Evolutionary conservation across 2,329 filamentous ascomycete species (phyloP).

Genomic region (Cladophialophora exuberans): DNA sequence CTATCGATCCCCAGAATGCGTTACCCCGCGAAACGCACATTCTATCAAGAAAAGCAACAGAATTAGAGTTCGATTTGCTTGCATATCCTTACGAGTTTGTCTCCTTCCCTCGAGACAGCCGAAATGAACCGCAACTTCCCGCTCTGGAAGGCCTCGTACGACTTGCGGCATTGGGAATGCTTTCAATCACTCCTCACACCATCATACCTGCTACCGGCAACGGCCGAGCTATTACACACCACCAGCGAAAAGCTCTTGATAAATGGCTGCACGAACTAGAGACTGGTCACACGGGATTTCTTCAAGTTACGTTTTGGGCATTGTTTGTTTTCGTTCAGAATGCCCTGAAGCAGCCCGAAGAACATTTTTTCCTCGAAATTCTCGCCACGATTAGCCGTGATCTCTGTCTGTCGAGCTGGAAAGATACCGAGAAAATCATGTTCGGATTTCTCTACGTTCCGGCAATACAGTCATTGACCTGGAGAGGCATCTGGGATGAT

Average conservation of each 20-base stretch:
- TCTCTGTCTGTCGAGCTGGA: slow-evolving; percentile 19
- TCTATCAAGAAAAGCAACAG: slow-evolving; percentile 40
- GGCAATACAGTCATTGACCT: slow-evolving; percentile 13
- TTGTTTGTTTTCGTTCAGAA: slow-evolving; percentile 33
- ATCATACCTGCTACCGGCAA: slow-evolving; percentile 26
- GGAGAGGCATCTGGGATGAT: slow-evolving; percentile 22
- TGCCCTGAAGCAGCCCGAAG: slow-evolving; percentile 21
- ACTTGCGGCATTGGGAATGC: slow-evolving; percentile 26
- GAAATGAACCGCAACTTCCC: slow-evolving; percentile 21
- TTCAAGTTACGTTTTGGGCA: slow-evolving; percentile 32
- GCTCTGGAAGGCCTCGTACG: slow-evolving; percentile 26
- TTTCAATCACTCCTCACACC: slow-evolving; percentile 20
- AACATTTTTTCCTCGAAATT: slow-evolving; percentile 13
- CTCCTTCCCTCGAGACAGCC: slow-evolving; percentile 8
- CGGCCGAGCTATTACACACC: slow-evolving; percentile 29
- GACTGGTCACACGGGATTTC: background rate
- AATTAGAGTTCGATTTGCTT: slow-evolving; percentile 44
- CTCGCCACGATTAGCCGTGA: slow-evolving; percentile 11
- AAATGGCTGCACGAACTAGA: slow-evolving; percentile 14
- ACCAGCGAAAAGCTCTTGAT: slow-evolving; percentile 24
- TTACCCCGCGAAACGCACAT: slow-evolving; percentile 37
- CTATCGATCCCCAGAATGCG: slow-evolving; percentile 31
- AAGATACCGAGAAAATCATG: slow-evolving; percentile 22
- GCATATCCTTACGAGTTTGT: slow-evolving; percentile 39
- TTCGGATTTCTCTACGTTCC: slow-evolving; percentile 27